Conservation (phyloP, 345 rosid species). For the Syzygium grande region DNA sequence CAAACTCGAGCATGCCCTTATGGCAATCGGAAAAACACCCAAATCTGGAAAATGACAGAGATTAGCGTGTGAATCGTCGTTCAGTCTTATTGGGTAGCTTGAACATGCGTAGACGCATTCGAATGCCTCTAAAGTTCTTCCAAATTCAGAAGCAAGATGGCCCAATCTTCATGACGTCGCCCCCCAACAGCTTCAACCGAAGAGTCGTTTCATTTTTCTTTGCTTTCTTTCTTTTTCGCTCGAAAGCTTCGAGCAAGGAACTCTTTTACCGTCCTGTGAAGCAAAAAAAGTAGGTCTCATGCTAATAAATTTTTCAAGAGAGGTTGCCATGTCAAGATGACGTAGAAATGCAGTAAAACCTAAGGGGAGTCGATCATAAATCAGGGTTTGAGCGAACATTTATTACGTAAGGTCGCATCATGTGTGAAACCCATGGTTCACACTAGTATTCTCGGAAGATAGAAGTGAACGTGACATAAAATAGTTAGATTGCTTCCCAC, state of each 20-base stretch:
- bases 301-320: not conserved
- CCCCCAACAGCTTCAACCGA: not conserved
- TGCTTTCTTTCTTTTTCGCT: not conserved
- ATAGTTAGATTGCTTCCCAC: not conserved
- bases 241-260: not conserved
- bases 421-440: not conserved
- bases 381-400: not conserved
- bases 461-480: not conserved
- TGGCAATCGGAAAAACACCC: not conserved
- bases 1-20: not conserved
- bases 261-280: not conserved
- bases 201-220: too few relatives aligned
- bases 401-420: not conserved
- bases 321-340: not conserved
- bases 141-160: not conserved
- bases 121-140: not conserved
- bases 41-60: not conserved
- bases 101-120: not conserved
- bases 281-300: not conserved
- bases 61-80: not conserved
- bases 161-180: not conserved
- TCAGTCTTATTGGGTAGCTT: not conserved
- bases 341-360: not conserved
- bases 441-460: not conserved
- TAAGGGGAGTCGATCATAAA: not conserved